Percentiles rank a stretch among this genome's conserved stretches.
phyloP scores from a whole-genome alignment of 169 alveolate species.

The Plasmodium berghei region DNA sequence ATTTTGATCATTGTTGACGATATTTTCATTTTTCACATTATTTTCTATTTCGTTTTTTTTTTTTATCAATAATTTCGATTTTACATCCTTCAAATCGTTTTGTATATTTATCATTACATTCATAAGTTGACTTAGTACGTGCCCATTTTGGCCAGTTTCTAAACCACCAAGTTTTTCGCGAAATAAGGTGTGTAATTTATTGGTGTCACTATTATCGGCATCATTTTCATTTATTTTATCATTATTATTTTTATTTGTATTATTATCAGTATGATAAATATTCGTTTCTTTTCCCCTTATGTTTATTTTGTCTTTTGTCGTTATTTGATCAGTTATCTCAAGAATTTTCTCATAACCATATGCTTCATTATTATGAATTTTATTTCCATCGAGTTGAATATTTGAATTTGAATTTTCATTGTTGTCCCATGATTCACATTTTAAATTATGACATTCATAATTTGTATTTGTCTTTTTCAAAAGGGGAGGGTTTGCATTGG shows the following conservation, averaged over 20 bases:
- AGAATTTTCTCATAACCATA: no score
- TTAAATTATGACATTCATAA: conserved; percentile 11
- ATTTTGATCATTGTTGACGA: not conserved
- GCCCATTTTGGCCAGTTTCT: conserved; percentile 24
- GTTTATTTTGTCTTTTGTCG: not conserved
- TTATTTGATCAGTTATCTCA: not conserved
- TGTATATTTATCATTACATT: conserved; percentile 71
- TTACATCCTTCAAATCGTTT: conserved; percentile 62
- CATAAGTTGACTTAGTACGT: conserved; percentile 52
- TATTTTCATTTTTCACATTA: not conserved
- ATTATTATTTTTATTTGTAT: not conserved
- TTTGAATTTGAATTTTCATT: not conserved
- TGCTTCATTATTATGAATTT: not conserved
- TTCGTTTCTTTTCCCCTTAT: not conserved
- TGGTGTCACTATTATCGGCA: not conserved
- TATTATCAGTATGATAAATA: not conserved
- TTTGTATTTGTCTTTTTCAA: conserved; percentile 38
- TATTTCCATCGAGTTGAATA: conserved; percentile 28
- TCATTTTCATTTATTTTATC: conserved; percentile 8
- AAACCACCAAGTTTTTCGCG: conserved; percentile 18
- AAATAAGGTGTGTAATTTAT: conserved; percentile 11
- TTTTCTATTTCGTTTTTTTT: conserved; percentile 1
- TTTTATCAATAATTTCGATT: conserved; percentile 28
- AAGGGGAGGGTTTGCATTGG: not conserved
- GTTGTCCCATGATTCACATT: not conserved